phyloP scores from a whole-genome alignment of 257 asterid genomes.

The Voacanga thouarsii region DNA sequence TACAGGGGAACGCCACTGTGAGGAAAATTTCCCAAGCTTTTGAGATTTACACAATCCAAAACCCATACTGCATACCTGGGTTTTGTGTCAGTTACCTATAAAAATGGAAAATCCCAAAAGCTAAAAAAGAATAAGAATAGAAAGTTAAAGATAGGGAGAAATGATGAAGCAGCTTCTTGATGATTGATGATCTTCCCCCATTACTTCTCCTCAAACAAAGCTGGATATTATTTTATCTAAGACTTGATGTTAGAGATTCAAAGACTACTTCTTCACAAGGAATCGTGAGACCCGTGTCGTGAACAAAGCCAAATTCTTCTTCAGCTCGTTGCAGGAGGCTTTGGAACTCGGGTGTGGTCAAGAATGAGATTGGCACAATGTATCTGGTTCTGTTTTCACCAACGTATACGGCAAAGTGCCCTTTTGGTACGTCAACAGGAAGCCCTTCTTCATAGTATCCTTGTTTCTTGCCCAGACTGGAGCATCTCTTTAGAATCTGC shows the following conservation, averaged over 20 bases:
- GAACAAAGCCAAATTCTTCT: conserved; percentile 39
- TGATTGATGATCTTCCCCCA: conserved; percentile 12
- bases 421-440: conserved; percentile 36
- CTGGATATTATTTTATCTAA: conserved; percentile 7
- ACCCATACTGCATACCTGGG: conserved; percentile 12
- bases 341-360: conserved; percentile 28
- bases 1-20: conserved; percentile 50
- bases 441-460: conserved; percentile 34
- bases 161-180: conserved; percentile 1
- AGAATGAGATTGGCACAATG: conserved; percentile 34
- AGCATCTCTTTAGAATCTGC: conserved; percentile 44
- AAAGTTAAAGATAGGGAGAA: conserved; percentile 3
- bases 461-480: conserved; percentile 45
- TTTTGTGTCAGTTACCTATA: conserved; percentile 19
- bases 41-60: conserved; percentile 36
- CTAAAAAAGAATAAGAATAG: background rate
- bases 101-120: conserved; percentile 20
- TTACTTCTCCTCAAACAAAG: conserved; percentile 1
- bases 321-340: conserved; percentile 33
- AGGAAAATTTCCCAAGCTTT: conserved; percentile 37
- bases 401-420: conserved; percentile 38
- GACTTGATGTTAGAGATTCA: conserved; percentile 30
- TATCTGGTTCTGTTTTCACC: conserved; percentile 35
- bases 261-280: conserved; percentile 35
- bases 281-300: conserved; percentile 37